Base-by-base conservation (phyloP, 768 basidiomycete species). In the Rhizopogon vinicolor region DNA sequence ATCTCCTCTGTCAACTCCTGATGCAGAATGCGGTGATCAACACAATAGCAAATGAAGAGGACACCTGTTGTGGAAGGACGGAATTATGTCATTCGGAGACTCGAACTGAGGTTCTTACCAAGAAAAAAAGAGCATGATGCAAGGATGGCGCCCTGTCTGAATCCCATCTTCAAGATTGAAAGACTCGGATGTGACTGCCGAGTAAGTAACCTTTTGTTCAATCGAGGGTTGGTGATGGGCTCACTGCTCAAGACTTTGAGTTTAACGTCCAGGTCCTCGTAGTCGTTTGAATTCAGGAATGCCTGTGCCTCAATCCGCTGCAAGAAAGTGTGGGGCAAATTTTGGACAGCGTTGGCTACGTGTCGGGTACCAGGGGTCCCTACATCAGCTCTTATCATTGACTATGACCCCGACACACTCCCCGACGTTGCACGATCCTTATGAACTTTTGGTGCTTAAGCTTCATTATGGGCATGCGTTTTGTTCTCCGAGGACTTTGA, bases 101-200 rank as follows among this genome's bases (percentile, higher is more conserved):
- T 57, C 31, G 28, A 19, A 52, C 58, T 56, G 37, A 48, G n/a
- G 39, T 69, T n/a, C 81, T 74, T 66, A 84, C 93, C 94, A 41
- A 98, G 78, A 63, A 96, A 89, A 75, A 98, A 98, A 56, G 89
- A 92, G 53, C 87, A 85, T 31, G 93, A 87, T 41, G 86, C 85
- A 42, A 96, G 80, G 28, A 96, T 84, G n/a, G 91, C 87, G 41
- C 91, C 93, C 68, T 92, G 86, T 67, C 82, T 81, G 79, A 96
- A 98, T 44, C 89, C 89, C 93, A 96, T 95, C 16, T 42, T 64
- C 43, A 44, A 43, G 33, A 7, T 49, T 22, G 19, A 13, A 9
- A 14, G 13, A 16, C 4, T 25, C 25, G 25, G 25, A 4, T 31
- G n/a, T 8, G 18, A 8, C 18, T 48, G 18, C 14, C 5, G 35